Evolutionary conservation across 305 asterid genomes (phyloP).

Genomic region (Rubia peregrina): DNA sequence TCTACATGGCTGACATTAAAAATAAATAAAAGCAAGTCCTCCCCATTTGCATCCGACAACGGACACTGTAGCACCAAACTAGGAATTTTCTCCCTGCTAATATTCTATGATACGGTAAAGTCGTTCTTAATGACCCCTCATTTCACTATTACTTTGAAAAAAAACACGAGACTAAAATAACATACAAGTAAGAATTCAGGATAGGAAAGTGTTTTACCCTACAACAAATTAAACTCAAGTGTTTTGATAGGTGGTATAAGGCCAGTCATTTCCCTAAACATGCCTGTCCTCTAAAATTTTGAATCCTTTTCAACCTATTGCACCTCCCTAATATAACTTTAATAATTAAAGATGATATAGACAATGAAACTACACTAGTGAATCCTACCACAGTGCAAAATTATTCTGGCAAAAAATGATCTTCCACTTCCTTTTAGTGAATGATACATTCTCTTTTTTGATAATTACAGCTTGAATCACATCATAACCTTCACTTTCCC

Average conservation of each 20-base stretch:
- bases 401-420: not conserved
- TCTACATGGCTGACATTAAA: too few relatives aligned
- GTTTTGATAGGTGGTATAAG: not conserved
- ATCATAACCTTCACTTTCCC: conserved; percentile 14
- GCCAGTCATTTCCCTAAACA: conserved; percentile 10
- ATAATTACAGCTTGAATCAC: not conserved
- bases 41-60: too few relatives aligned
- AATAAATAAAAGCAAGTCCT: too few relatives aligned
- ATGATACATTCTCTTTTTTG: not conserved
- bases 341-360: conserved; percentile 4
- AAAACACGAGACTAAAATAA: too few relatives aligned
- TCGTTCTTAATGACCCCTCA: too few relatives aligned
- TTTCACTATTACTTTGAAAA: too few relatives aligned
- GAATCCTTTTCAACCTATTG: conserved; percentile 6
- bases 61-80: too few relatives aligned
- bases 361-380: not conserved
- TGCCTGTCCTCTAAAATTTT: not conserved
- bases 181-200: too few relatives aligned
- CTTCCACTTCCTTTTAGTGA: conserved; percentile 3
- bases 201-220: too few relatives aligned
- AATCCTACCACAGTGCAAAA: not conserved
- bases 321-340: conserved; percentile 1
- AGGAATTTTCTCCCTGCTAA: too few relatives aligned
- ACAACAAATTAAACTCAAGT: too few relatives aligned
- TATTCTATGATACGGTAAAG: too few relatives aligned